phyloP scores from a whole-genome alignment of 2,329 filamentous ascomycete genomes.

The Sordariomycetes sp. region DNA sequence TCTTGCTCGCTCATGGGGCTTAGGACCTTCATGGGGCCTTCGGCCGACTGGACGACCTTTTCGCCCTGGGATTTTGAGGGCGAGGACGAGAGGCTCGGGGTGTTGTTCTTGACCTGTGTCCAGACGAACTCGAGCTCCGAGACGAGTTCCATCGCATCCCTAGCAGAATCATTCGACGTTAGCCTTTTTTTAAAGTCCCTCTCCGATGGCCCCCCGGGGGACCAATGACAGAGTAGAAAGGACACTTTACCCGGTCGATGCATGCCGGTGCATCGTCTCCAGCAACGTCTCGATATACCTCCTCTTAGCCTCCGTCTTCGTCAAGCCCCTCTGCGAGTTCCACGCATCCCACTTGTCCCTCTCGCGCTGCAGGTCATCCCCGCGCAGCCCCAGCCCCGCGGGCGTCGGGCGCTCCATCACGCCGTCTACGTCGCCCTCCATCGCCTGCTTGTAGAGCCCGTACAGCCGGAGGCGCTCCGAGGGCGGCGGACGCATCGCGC shows the following conservation, averaged over 20 bases:
- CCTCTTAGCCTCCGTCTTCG: slow-evolving; percentile 84
- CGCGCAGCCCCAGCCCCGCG: slow-evolving; percentile 24
- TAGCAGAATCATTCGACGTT: slow-evolving; percentile 14
- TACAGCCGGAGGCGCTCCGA: slow-evolving; percentile 81
- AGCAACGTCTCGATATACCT: slow-evolving; percentile 89
- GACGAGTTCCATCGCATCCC: slow-evolving; percentile 76
- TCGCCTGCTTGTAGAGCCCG: slow-evolving; percentile 96
- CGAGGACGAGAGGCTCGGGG: slow-evolving; percentile 47
- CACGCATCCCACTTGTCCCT: slow-evolving; percentile 84
- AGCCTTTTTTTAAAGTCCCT: background rate
- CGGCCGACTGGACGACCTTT: slow-evolving; percentile 30
- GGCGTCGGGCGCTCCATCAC: slow-evolving; percentile 73
- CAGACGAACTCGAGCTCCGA: slow-evolving; percentile 97
- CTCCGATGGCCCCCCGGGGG: background rate
- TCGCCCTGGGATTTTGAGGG: slow-evolving; percentile 27
- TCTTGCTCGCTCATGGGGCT: slow-evolving; percentile 80
- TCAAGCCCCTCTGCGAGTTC: slow-evolving; percentile 74
- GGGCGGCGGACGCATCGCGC: slow-evolving; percentile 76
- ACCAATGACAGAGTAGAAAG: background rate
- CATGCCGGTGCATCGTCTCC: slow-evolving; percentile 93
- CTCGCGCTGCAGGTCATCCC: slow-evolving; percentile 43
- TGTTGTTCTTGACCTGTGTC: slow-evolving; percentile 91
- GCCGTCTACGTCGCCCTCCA: slow-evolving; percentile 93
- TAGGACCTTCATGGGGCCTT: slow-evolving; percentile 53
- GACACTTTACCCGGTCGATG: slow-evolving; percentile 64